These are phyloP conservation scores for Catunica adiposa DNA, from an alignment of 2,329 filamentous ascomycete genomes.

Conservation along the genomic window DNA sequence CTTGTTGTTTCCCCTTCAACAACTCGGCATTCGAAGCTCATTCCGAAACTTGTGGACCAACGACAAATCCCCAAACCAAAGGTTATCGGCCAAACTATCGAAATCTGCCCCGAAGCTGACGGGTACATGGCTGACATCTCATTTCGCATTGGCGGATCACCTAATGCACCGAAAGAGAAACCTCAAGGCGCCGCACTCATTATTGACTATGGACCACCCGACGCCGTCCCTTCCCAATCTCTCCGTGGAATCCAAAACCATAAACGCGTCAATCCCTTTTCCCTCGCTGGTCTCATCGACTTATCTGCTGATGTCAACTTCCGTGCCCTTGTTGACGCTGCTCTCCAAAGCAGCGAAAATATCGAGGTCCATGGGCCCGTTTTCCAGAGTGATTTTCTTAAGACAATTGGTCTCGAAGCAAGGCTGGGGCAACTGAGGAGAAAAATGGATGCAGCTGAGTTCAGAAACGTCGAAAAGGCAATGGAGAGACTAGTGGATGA, in stretches of 20 bases:
- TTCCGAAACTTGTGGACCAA: conserved; percentile 65
- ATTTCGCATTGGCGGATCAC: conserved; percentile 58
- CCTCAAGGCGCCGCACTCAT: conserved; percentile 83
- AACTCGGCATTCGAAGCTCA: conserved; percentile 69
- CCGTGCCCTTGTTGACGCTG: conserved; percentile 65
- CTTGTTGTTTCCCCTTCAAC: conserved; percentile 58
- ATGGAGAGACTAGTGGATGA: conserved; percentile 75
- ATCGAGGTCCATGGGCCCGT: conserved; percentile 90
- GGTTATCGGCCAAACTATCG: conserved; percentile 51
- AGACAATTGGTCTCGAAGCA: conserved; percentile 66
- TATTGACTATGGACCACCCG: conserved; percentile 71
- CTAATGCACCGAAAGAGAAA: conserved; percentile 34
- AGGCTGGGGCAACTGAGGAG: conserved; percentile 48
- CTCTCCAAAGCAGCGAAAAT: conserved; percentile 54
- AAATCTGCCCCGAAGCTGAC: conserved; percentile 77
- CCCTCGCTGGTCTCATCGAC: conserved; percentile 66
- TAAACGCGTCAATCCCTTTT: conserved; percentile 60
- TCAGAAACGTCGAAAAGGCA: conserved; percentile 47
- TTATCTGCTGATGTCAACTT: conserved; percentile 92
- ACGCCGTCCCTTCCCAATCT: conserved; percentile 70
- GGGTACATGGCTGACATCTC: conserved; percentile 72
- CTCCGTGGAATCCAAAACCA: conserved; percentile 77
- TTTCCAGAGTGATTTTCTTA: conserved; percentile 66
- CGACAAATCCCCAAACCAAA: conserved; percentile 57
- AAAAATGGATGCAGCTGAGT: conserved; percentile 28